phyloP scores from a whole-genome alignment of 129 eudicot genomes.

The Erigeron canadensis region DNA sequence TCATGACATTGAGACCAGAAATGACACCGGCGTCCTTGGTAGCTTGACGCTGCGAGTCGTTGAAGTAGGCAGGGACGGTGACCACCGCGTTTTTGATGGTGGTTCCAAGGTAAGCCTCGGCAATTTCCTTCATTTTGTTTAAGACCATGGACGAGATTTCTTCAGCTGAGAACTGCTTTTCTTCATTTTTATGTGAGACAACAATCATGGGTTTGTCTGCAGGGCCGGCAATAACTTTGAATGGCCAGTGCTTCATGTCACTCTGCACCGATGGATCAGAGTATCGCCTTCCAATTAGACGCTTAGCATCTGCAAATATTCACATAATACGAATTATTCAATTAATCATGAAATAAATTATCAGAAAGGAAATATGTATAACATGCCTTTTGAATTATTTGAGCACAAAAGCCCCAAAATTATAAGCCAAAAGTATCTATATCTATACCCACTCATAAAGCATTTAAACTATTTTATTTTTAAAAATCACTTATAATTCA shows the following conservation, averaged over 20 bases:
- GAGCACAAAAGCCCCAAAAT: too few relatives aligned
- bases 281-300: neutral
- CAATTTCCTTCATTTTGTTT: neutral
- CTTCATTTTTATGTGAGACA: neutral
- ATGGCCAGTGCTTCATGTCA: neutral
- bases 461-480: too few relatives aligned
- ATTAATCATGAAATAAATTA: too few relatives aligned
- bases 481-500: too few relatives aligned
- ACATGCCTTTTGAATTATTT: too few relatives aligned
- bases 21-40: neutral
- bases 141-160: neutral
- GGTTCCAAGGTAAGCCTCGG: neutral
- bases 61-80: neutral
- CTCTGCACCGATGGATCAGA: neutral
- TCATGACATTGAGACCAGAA: neutral
- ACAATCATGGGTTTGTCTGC: slow-evolving; percentile 1
- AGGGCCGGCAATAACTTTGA: neutral
- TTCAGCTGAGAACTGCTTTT: neutral
- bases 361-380: too few relatives aligned
- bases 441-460: too few relatives aligned
- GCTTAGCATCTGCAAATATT: slow-evolving; percentile 1
- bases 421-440: too few relatives aligned
- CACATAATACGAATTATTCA: neutral
- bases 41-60: neutral
- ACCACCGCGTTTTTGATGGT: neutral